Percentiles rank a stretch among this genome's conserved stretches.
Evolutionary conservation across 2,329 filamentous ascomycete species (phyloP).

Genomic region (Penicillium sp.): DNA sequence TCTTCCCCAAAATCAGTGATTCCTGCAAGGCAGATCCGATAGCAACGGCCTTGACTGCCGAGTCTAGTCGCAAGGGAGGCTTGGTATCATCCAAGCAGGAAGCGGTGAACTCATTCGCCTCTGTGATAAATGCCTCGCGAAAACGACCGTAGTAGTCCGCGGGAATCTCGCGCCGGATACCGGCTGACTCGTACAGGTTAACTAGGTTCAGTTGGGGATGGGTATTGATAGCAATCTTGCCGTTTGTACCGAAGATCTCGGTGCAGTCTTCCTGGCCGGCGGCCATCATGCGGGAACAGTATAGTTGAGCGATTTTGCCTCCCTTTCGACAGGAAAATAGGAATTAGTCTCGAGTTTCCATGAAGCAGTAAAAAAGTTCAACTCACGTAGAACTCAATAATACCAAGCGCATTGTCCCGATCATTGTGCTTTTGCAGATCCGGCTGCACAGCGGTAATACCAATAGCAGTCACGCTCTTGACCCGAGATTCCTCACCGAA

Average conservation of each 20-base stretch:
- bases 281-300: slow-evolving; percentile 66
- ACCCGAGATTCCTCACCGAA: slow-evolving; percentile 59
- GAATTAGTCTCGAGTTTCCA: background rate
- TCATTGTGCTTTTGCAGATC: slow-evolving; percentile 62
- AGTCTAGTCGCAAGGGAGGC: slow-evolving; percentile 58
- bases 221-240: slow-evolving; percentile 63
- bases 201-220: slow-evolving; percentile 60
- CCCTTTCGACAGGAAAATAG: slow-evolving; percentile 30
- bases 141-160: slow-evolving; percentile 66
- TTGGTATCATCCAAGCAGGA: slow-evolving; percentile 58
- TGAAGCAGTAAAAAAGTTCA: too few species aligned
- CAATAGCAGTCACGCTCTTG: slow-evolving; percentile 60
- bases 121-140: slow-evolving; percentile 62
- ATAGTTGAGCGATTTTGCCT: slow-evolving; percentile 65
- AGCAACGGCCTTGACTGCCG: slow-evolving; percentile 58
- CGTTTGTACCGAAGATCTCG: slow-evolving; percentile 66
- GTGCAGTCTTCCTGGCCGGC: slow-evolving; percentile 67
- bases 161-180: slow-evolving; percentile 62
- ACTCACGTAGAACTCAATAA: slow-evolving; percentile 67
- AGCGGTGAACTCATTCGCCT: slow-evolving; percentile 65
- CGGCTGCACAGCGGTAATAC: slow-evolving; percentile 63
- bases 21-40: slow-evolving; percentile 64
- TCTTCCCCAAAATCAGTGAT: slow-evolving; percentile 41
- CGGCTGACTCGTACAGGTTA: slow-evolving; percentile 56
- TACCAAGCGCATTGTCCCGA: slow-evolving; percentile 64